phyloP scores from a whole-genome alignment of 805 yeast genomes.

The Grigorovia humatica region DNA sequence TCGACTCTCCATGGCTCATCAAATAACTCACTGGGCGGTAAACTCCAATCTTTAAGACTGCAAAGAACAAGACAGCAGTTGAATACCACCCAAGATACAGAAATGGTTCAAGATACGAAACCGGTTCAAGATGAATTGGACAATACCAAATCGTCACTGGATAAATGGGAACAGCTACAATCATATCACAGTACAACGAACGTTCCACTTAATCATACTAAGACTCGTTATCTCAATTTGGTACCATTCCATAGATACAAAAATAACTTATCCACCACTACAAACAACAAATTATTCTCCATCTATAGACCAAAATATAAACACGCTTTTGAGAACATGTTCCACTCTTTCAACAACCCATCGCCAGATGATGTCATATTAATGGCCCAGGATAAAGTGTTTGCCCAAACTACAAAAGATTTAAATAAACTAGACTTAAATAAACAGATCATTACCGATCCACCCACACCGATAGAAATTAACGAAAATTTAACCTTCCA shows the following conservation, averaged over 20 bases:
- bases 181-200: no score
- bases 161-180: no score
- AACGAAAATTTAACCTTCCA: not conserved
- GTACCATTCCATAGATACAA: not conserved
- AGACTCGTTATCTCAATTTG: not conserved
- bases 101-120: not conserved
- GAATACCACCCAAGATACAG: not conserved
- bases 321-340: no score
- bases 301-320: slow-evolving; percentile 15
- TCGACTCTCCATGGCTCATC: not conserved
- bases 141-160: no score
- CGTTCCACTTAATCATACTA: no score
- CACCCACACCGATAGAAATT: not conserved
- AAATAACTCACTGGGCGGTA: not conserved
- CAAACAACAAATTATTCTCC: slow-evolving; percentile 17
- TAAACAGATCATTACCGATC: not conserved
- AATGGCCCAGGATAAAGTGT: slow-evolving; percentile 44
- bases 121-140: no score
- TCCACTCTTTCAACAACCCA: slow-evolving; percentile 40
- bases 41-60: not conserved
- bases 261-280: slow-evolving; percentile 6
- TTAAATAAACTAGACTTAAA: slow-evolving; percentile 1
- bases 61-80: not conserved
- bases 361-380: slow-evolving; percentile 75
- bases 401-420: slow-evolving; percentile 27